A percentile compares a stretch with the other conserved stretches of the same genome.
These are phyloP conservation scores for Asparagopsis taxiformis DNA, from an alignment of 31 red algal species.

Conservation along the genomic window DNA sequence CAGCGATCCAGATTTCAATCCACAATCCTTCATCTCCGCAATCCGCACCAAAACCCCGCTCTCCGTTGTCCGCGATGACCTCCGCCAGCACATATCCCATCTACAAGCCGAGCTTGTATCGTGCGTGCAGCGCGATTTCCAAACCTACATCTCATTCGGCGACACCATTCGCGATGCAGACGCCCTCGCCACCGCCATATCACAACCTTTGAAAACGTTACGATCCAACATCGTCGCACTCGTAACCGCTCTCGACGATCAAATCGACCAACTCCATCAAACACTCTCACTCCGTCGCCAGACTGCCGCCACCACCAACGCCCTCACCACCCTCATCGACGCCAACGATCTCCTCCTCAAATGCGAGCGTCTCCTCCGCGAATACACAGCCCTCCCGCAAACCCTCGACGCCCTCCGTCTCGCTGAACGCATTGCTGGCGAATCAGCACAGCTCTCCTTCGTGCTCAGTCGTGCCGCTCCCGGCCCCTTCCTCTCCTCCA, in stretches of 20 bases:
- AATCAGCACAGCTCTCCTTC: constrained; percentile 56
- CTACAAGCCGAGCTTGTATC: constrained; percentile 48
- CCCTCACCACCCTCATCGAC: constrained; percentile 35
- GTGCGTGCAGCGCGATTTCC: constrained; percentile 54
- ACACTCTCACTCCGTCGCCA: constrained; percentile 36
- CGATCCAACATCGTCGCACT: constrained; percentile 23
- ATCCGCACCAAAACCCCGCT: constrained; percentile 45
- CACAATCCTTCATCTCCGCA: constrained; percentile 40
- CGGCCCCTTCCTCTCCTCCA: constrained; percentile 17
- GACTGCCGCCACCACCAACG: constrained; percentile 13
- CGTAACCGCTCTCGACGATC: constrained; percentile 30
- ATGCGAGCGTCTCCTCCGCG: constrained; percentile 67
- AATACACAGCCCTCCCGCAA: constrained; percentile 18
- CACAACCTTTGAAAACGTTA: constrained; percentile 20
- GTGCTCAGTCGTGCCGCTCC: constrained; percentile 27
- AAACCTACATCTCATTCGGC: constrained; percentile 46
- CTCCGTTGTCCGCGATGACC: constrained; percentile 62
- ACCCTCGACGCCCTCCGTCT: constrained; percentile 34
- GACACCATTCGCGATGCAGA: constrained; percentile 39
- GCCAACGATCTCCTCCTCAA: constrained; percentile 64
- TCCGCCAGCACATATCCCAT: constrained; percentile 24
- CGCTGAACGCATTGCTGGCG: constrained; percentile 61
- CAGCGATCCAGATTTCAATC: not conserved
- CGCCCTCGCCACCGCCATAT: constrained; percentile 21
- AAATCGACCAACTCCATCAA: constrained; percentile 25